These are phyloP conservation scores for Alternaria gansuensis DNA, from an alignment of 2,329 filamentous ascomycete species.

Conservation along the genomic window DNA sequence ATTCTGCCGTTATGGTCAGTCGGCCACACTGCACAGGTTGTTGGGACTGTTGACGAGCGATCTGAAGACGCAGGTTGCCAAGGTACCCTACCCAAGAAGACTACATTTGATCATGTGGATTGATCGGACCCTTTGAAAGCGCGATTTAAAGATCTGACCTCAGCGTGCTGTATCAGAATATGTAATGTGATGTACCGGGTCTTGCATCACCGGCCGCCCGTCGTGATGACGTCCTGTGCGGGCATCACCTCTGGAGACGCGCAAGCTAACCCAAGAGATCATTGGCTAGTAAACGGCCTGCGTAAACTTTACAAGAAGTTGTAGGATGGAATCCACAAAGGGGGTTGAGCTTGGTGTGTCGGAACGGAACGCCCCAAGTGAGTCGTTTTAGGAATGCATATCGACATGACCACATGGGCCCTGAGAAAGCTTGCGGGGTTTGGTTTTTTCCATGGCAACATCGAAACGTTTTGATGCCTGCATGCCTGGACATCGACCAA, in stretches of 20 bases:
- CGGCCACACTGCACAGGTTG: constrained; percentile 12
- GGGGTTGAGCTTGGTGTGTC: constrained; percentile 15
- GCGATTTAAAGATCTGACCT: constrained; percentile 35
- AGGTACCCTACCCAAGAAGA: not conserved
- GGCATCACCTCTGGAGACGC: constrained; percentile 16
- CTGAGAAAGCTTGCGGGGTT: constrained; percentile 31
- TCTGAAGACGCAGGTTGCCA: constrained; percentile 1
- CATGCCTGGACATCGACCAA: constrained; percentile 9
- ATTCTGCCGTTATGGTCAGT: constrained; percentile 6
- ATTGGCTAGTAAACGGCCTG: constrained; percentile 14
- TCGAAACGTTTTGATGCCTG: constrained; percentile 31
- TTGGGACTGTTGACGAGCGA: constrained; percentile 4
- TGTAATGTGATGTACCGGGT: constrained; percentile 35
- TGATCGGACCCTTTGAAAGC: constrained; percentile 14
- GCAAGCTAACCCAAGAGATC: constrained; percentile 20
- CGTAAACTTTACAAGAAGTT: constrained; percentile 11
- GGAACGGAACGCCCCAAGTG: constrained; percentile 12
- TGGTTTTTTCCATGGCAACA: constrained; percentile 31
- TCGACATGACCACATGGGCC: constrained; percentile 29
- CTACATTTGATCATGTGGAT: constrained; percentile 1
- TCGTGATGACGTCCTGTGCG: constrained; percentile 27
- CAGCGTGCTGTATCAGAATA: constrained; percentile 21
- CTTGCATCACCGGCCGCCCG: constrained; percentile 32
- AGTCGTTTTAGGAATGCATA: constrained; percentile 14
- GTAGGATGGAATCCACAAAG: not conserved